Evolutionary conservation across 768 basidiomycete species (phyloP).

Genomic region (Coprinopsis cinerea): DNA sequence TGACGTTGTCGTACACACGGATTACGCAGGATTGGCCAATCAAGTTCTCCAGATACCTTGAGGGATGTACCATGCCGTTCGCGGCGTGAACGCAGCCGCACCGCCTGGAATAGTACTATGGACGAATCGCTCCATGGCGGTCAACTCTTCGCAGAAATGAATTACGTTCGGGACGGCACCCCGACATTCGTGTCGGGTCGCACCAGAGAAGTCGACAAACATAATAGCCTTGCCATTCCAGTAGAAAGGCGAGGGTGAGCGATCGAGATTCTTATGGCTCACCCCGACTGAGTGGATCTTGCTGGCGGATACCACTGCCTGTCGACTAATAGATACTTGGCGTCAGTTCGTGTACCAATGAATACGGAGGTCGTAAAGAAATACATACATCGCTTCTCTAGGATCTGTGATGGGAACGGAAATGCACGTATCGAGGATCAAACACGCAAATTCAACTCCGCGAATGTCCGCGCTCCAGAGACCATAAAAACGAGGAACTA

Average conservation of each 20-base stretch:
- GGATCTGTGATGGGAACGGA: constrained; percentile 11
- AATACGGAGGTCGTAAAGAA: background rate
- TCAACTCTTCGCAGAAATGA: no score
- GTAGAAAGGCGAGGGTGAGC: constrained; percentile 22
- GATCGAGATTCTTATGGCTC: constrained; percentile 28
- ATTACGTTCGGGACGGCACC: no score
- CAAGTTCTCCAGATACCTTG: no score
- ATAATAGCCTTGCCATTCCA: constrained; percentile 23
- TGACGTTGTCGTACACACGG: no score
- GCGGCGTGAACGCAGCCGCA: no score
- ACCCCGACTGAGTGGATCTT: constrained; percentile 32
- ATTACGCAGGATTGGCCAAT: no score
- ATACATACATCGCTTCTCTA: constrained; percentile 20
- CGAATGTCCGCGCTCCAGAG: constrained; percentile 24
- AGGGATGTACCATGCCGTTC: no score
- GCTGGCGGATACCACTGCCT: constrained; percentile 26
- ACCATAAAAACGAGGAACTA: constrained; percentile 34
- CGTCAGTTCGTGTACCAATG: background rate
- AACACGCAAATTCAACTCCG: constrained; percentile 23
- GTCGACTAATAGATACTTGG: constrained; percentile 19
- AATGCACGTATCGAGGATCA: constrained; percentile 34
- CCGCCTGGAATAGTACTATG: no score
- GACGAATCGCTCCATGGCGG: no score
- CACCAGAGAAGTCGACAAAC: constrained; percentile 31
- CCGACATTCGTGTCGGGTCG: constrained; percentile 6